phyloP scores from a whole-genome alignment of 2,329 filamentous ascomycete species.

The Penicillium italicum region DNA sequence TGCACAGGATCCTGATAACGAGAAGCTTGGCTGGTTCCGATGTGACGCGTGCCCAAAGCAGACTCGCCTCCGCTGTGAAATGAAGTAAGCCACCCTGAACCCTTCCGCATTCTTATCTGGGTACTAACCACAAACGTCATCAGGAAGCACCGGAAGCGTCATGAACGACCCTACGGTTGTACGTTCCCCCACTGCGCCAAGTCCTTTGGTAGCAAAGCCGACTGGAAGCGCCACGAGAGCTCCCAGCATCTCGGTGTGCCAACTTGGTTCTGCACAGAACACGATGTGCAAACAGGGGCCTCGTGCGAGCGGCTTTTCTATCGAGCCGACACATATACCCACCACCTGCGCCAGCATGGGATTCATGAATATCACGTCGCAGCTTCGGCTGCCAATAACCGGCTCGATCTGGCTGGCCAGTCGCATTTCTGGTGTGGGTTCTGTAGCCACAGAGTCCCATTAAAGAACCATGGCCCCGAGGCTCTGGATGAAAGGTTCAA shows the following conservation, averaged over 20 bases:
- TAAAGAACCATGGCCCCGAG: constrained; percentile 49
- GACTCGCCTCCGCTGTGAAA: constrained; percentile 34
- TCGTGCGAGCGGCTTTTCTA: constrained; percentile 59
- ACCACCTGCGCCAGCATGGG: constrained; percentile 57
- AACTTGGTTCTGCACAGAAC: constrained; percentile 65
- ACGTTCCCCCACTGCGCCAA: constrained; percentile 68
- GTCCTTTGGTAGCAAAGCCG: constrained; percentile 84
- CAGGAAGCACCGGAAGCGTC: constrained; percentile 81
- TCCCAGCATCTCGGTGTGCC: constrained; percentile 71
- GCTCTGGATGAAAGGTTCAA: constrained; percentile 62
- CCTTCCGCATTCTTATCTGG: background rate
- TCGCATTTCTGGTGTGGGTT: constrained; percentile 84
- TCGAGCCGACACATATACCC: constrained; percentile 56
- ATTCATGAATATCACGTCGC: constrained; percentile 30
- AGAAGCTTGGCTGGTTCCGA: constrained; percentile 29
- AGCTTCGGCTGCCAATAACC: constrained; percentile 48
- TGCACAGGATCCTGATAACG: constrained; percentile 3
- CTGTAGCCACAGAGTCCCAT: constrained; percentile 58
- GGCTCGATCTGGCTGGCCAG: constrained; percentile 63
- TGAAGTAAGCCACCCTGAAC: constrained; percentile 31
- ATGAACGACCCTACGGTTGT: constrained; percentile 77
- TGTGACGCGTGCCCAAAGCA: constrained; percentile 32
- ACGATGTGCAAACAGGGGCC: constrained; percentile 21
- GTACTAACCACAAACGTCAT: background rate
- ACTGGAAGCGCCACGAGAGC: constrained; percentile 89